phyloP scores from a whole-genome alignment of 345 rosid species.

The Geranium brycei region DNA sequence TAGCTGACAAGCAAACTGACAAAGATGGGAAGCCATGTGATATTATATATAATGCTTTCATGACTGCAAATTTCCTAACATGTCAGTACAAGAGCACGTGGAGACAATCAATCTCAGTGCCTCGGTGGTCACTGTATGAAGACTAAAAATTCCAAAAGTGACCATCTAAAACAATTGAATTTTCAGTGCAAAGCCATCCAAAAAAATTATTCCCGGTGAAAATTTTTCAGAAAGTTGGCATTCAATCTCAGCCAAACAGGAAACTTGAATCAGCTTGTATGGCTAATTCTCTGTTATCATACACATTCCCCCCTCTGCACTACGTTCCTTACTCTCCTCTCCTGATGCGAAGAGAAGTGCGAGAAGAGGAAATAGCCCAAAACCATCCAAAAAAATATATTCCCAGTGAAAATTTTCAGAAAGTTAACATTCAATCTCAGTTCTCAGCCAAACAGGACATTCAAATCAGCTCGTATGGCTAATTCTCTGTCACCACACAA shows the following conservation, averaged over 20 bases:
- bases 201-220: too few species aligned
- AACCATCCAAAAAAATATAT: too few species aligned
- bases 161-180: neutral
- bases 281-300: too few species aligned
- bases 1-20: neutral
- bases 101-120: neutral
- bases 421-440: too few species aligned
- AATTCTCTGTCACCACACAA: too few species aligned
- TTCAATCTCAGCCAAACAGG: neutral
- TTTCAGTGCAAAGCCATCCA: neutral
- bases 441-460: neutral
- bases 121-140: neutral
- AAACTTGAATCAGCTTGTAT: too few species aligned
- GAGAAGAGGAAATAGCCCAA: too few species aligned
- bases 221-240: neutral
- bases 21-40: neutral
- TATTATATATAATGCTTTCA: neutral
- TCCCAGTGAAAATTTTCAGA: neutral
- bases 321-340: too few species aligned
- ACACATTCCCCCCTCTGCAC: too few species aligned
- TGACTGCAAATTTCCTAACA: neutral
- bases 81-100: too few species aligned
- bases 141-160: neutral
- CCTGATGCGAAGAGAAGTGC: too few species aligned
- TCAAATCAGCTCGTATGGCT: too few species aligned